A percentile compares a stretch with the other conserved stretches of the same genome.
Evolutionary conservation across 805 yeast species (phyloP).

Genomic region (Wickerhamomyces canadensis): DNA sequence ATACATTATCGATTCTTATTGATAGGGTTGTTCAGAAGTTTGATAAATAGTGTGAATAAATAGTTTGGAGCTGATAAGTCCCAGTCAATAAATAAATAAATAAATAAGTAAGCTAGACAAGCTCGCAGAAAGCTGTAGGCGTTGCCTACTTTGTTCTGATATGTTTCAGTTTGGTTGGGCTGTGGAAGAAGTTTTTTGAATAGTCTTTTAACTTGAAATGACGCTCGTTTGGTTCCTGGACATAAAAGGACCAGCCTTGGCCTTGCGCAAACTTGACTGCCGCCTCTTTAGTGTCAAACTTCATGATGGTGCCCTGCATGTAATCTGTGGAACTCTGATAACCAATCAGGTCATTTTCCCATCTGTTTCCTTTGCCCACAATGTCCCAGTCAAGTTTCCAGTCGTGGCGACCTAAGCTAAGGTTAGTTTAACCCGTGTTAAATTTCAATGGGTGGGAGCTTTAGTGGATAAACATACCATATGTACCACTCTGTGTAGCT

Average conservation of each 20-base stretch:
- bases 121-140: no score
- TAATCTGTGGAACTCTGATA: conserved; percentile 69
- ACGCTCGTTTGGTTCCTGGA: conserved; percentile 76
- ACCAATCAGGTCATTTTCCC: conserved; percentile 89
- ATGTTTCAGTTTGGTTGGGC: conserved; percentile 66
- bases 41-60: conserved; percentile 4
- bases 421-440: no score
- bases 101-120: no score
- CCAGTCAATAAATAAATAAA: no score
- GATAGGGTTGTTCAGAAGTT: neutral
- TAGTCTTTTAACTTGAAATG: conserved; percentile 72
- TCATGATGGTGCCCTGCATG: conserved; percentile 63
- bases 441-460: no score
- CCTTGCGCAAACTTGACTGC: conserved; percentile 76
- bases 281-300: conserved; percentile 68
- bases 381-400: conserved; percentile 89
- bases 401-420: conserved; percentile 35
- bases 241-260: conserved; percentile 81
- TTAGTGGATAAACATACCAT: conserved; percentile 25
- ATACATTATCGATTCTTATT: no score
- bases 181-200: conserved; percentile 64
- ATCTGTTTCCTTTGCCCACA: conserved; percentile 66
- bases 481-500: conserved; percentile 71
- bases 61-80: no score
- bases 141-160: conserved; percentile 63